Percentiles rank a stretch among this genome's conserved stretches.
These are phyloP conservation scores for Phenoliferia sp. DNA, from an alignment of 1,284 basidiomycete genomes.

Conservation along the genomic window DNA sequence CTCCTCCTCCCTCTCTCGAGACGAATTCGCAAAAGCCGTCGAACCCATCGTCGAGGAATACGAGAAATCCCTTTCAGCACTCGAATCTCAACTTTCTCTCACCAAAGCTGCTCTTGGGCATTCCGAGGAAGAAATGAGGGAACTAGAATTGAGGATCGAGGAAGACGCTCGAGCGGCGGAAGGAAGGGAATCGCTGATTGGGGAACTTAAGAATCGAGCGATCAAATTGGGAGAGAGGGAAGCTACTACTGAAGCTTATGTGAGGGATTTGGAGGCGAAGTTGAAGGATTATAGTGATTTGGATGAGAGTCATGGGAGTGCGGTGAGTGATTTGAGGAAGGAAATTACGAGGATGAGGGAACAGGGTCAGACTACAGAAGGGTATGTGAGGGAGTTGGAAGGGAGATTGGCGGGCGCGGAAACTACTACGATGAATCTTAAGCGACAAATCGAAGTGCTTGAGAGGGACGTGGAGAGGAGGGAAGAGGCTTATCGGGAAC, in stretches of 20 bases:
- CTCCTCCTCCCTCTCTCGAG: constrained; percentile 14
- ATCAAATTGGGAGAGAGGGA: constrained; percentile 82
- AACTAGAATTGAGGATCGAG: constrained; percentile 73
- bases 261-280: constrained; percentile 85
- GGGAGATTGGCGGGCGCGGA: constrained; percentile 71
- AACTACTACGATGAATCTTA: constrained; percentile 63
- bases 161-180: constrained; percentile 62
- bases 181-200: constrained; percentile 70
- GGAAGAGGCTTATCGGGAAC: constrained; percentile 58
- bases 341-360: constrained; percentile 77
- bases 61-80: constrained; percentile 90
- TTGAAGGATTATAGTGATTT: constrained; percentile 76
- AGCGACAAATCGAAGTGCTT: constrained; percentile 65
- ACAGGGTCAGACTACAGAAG: constrained; percentile 60
- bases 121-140: constrained; percentile 84
- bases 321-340: constrained; percentile 72
- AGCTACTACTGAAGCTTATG: constrained; percentile 85
- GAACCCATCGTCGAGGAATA: constrained; percentile 98
- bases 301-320: constrained; percentile 66
- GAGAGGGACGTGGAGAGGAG: constrained; percentile 71
- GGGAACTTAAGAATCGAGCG: constrained; percentile 74
- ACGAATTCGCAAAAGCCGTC: constrained; percentile 89
- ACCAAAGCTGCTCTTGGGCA: constrained; percentile 81
- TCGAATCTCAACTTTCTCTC: constrained; percentile 89
- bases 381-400: constrained; percentile 89